Evolutionary conservation across 768 basidiomycete genomes (phyloP), one percentile per base, ranked within the genome.

Genomic region (Boletus insuetus): DNA sequence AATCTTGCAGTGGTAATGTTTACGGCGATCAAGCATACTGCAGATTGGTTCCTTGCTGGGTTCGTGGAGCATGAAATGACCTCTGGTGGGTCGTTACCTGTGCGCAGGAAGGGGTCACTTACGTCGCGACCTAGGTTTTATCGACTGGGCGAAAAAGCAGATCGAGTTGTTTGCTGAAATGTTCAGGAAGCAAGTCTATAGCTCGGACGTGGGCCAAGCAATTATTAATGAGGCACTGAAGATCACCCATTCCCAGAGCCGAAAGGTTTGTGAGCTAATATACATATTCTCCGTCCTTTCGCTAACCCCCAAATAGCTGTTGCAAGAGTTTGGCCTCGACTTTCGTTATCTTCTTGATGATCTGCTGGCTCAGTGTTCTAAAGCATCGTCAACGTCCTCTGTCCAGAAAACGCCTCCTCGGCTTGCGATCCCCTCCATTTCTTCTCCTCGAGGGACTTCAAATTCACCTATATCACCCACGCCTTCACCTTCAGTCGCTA

Each of bases 31-130:
- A 95, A 97, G 69, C 93, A 98, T 66, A 97, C 95, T 1, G 92
- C 92, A 14, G 96, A 99, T 73, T 99, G 97, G 97, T 99, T 92
- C 71, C 77, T 98, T 61, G 87, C 89, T 1, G 94, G 93, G 53
- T 99, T 97, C 73, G 91, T 88, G 70, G 97, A 98, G 71, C 94
- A 97, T 67, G 87, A 94, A 60, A 91, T 91, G 58, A 89, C 96
- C 0, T 95, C 93, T 54, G 82, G 96, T 96, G 63, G 59, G 91
- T 78, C 0, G 8, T 29, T 17, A 11, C 19, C 14, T 37, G 20
- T 6, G 11, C 16, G 11, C 49, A 22, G 32, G 12, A 29, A 42
- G 45, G 24, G 4, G 32, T 37, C 49, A 32, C 32, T 52, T 35
- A 58, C 11, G 11, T 46, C 8, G 4, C 35, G 7, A 46, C 31